Evolutionary conservation across 495 filamentous ascomycete genomes (phyloP).

Genomic region (Hypoxylon intermedium): DNA sequence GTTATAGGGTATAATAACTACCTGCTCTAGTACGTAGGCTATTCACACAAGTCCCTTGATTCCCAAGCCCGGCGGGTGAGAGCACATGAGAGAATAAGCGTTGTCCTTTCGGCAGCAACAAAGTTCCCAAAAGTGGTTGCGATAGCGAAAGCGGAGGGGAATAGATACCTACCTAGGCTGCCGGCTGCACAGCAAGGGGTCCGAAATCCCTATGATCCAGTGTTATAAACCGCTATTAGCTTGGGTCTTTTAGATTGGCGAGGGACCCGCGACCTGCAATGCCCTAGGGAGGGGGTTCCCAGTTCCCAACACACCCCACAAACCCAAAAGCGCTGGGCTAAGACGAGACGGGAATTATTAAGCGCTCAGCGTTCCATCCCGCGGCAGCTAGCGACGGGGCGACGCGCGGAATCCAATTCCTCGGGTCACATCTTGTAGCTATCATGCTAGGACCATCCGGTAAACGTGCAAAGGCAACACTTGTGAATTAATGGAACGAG

Average conservation of each 20-base stretch:
- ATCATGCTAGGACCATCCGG: too few species aligned
- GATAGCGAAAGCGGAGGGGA: neutral
- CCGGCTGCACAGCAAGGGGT: neutral
- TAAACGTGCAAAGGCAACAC: too few species aligned
- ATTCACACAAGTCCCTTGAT: slow-evolving; percentile 17
- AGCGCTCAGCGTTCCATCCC: slow-evolving; percentile 39
- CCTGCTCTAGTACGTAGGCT: too few species aligned
- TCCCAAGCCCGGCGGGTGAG: neutral
- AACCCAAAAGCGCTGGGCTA: slow-evolving; percentile 25
- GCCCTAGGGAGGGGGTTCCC: neutral
- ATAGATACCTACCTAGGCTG: neutral
- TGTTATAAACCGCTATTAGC: neutral
- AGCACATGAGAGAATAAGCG: slow-evolving; percentile 2
- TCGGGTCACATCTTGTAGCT: too few species aligned
- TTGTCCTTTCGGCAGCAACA: slow-evolving; percentile 17
- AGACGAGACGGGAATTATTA: slow-evolving; percentile 39
- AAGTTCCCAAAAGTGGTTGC: too few species aligned
- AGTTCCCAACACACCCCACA: slow-evolving; percentile 10
- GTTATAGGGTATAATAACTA: too few species aligned
- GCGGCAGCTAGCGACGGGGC: slow-evolving; percentile 39
- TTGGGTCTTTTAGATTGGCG: neutral
- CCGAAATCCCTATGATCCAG: neutral
- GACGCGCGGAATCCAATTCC: slow-evolving; percentile 33
- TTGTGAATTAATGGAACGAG: too few species aligned
- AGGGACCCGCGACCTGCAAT: neutral